These are phyloP conservation scores for Penstemon davidsonii DNA, from an alignment of 257 asterid species.

Conservation along the genomic window DNA sequence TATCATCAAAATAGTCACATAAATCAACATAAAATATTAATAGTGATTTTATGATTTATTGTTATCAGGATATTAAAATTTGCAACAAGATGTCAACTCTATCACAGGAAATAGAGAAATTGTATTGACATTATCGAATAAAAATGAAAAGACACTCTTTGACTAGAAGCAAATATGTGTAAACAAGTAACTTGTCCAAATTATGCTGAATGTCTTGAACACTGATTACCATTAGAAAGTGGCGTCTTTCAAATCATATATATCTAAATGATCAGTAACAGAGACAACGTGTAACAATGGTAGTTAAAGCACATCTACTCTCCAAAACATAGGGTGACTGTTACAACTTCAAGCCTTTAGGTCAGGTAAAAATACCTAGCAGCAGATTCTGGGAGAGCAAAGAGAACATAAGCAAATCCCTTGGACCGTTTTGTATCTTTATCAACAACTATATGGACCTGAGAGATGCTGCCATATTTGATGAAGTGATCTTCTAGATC, in stretches of 20 bases:
- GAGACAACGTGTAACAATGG: constrained; percentile 1
- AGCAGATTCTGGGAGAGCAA: constrained; percentile 83
- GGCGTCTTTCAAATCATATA: constrained; percentile 13
- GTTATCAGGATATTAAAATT: neutral
- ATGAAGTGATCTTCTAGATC: constrained; percentile 72
- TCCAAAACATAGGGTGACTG: constrained; percentile 4
- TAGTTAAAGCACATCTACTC: neutral
- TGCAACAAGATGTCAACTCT: neutral
- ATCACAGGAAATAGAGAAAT: neutral
- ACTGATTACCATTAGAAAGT: neutral
- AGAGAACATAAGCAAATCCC: constrained; percentile 80
- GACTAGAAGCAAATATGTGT: constrained; percentile 13
- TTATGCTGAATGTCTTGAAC: constrained; percentile 8
- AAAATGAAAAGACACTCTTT: constrained; percentile 8
- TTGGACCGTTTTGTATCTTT: constrained; percentile 85
- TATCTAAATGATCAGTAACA: constrained; percentile 19
- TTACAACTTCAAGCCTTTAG: constrained; percentile 10
- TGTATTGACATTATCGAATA: neutral
- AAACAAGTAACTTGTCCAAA: neutral
- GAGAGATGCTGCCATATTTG: constrained; percentile 63
- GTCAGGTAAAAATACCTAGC: constrained; percentile 54
- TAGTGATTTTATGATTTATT: neutral
- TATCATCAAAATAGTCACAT: neutral
- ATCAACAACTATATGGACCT: constrained; percentile 88
- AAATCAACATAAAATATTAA: neutral